Evolutionary conservation across 2,329 filamentous ascomycete genomes (phyloP).

Genomic region (Ilyonectria sp.): DNA sequence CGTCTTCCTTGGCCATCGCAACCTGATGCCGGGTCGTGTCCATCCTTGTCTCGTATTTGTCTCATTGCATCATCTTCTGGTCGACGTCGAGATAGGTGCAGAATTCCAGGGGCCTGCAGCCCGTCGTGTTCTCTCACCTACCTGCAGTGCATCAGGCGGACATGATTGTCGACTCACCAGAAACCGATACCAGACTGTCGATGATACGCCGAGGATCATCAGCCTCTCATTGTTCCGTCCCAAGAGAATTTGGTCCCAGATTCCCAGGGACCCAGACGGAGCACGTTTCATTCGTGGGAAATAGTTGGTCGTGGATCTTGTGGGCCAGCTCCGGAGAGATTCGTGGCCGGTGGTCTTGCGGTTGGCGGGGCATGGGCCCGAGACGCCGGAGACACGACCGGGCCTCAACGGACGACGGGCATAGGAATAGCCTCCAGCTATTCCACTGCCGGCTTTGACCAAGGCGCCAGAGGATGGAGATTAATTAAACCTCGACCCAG

Average conservation of each 20-base stretch:
- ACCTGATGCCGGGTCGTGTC: neutral
- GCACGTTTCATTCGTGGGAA: constrained; percentile 30
- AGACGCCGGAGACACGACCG: constrained; percentile 25
- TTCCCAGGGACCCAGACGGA: neutral
- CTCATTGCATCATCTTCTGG: neutral
- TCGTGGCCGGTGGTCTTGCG: constrained; percentile 14
- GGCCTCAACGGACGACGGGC: constrained; percentile 9
- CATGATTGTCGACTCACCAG: constrained; percentile 16
- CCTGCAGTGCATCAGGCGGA: constrained; percentile 15
- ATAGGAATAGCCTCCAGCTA: constrained; percentile 18
- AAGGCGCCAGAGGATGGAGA: neutral
- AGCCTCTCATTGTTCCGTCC: constrained; percentile 25
- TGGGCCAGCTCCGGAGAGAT: constrained; percentile 26
- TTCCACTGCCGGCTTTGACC: neutral
- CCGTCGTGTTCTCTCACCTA: constrained; percentile 19
- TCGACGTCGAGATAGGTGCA: neutral
- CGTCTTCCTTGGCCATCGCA: neutral
- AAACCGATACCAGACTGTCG: constrained; percentile 26
- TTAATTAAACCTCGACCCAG: neutral
- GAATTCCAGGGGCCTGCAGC: constrained; percentile 4
- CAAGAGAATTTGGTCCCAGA: neutral
- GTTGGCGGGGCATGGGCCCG: constrained; percentile 28
- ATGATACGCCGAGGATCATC: constrained; percentile 22
- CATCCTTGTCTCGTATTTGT: neutral
- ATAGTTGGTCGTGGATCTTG: constrained; percentile 15